Base-by-base conservation (phyloP, 768 basidiomycete species). In the Trametes villosa region DNA sequence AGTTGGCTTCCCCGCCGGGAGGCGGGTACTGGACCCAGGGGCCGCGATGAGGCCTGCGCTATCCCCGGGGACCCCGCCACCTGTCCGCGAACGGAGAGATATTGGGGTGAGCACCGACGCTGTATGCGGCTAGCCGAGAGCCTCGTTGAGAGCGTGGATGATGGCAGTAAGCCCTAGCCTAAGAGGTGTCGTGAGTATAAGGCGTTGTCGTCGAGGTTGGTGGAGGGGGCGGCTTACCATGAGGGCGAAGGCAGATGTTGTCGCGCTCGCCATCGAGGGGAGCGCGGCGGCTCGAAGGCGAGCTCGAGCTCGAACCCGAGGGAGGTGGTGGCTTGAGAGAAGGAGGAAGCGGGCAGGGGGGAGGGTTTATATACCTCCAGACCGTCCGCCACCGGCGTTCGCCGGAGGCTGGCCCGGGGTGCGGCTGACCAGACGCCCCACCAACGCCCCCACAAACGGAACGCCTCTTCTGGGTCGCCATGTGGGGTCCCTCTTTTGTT, bases 241-340 rank as follows among this genome's bases (percentile, higher is more conserved):
- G 34, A 36, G 34, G 9, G 34, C 34, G 34, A 36, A 36, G 34
- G 34, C 8, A 9, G 34, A 36, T 40, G 34, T 22, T 9, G 24
- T 36, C 34, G 34, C 50, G 36, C 50, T 6, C 50, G 50, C 50
- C 26, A 36, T 18, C 40, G 24, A 6, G 50, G 50, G 22, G 17
- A 40, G 50, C 36, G 36, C 50, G 50, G 50, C 50, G 4, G 24
- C 50, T 52, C 50, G 50, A 52, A 36, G 9, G 50, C 13, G 50
- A 15, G 18, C n/a, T n/a, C n/a, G n/a, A n/a, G 15, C 50, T 9
- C 34, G 50, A 36, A n/a, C n/a, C n/a, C n/a, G 50, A 26, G 26
- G 20, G 33, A 4, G 34, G 22, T 27, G 50, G 50, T 52, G 36
- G 22, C 40, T 13, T 50, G 49, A 24, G 36, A 24, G 22, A 26